Percentiles rank a stretch among this genome's conserved stretches.
Evolutionary conservation across 495 filamentous ascomycete genomes (phyloP).

Genomic region (Beverwykella pulmonaria): DNA sequence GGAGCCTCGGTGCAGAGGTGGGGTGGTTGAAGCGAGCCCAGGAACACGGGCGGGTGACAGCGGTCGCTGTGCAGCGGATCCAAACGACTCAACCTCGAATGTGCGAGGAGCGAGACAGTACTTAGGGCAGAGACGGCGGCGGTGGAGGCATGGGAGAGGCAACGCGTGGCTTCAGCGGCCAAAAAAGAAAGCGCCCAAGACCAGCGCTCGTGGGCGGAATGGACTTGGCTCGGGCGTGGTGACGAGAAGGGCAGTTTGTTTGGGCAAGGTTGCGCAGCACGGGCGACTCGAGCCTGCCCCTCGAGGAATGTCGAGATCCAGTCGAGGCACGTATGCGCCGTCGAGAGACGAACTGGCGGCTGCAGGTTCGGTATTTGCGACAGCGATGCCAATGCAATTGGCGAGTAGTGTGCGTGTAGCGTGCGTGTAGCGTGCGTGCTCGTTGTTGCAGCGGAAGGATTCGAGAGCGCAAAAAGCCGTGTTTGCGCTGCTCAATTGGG

Average conservation of each 20-base stretch:
- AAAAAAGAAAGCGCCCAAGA: background rate
- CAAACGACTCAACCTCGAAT: background rate
- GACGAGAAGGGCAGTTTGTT: slow-evolving; percentile 30
- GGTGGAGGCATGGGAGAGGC: slow-evolving; percentile 17
- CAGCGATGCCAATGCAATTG: background rate
- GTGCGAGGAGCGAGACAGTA: background rate
- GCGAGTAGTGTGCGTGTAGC: background rate
- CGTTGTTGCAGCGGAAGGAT: background rate
- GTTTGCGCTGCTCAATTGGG: background rate
- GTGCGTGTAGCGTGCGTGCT: background rate
- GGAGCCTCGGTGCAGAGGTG: slow-evolving; percentile 2
- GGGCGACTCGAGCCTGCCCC: slow-evolving; percentile 3
- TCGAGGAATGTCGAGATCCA: background rate
- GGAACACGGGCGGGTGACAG: too few species aligned
- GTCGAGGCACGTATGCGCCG: background rate
- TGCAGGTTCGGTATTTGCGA: background rate
- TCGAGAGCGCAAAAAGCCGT: background rate
- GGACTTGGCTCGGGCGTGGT: slow-evolving; percentile 1
- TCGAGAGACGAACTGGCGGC: background rate
- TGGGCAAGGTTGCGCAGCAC: slow-evolving; percentile 4
- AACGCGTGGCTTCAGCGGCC: background rate
- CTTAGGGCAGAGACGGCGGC: background rate
- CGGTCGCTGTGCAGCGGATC: slow-evolving; percentile 5
- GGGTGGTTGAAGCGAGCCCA: background rate
- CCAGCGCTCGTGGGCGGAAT: slow-evolving; percentile 8